Conservation (phyloP, 352 stramenopile genomes). For the Peronosclerospora sorghi region DNA sequence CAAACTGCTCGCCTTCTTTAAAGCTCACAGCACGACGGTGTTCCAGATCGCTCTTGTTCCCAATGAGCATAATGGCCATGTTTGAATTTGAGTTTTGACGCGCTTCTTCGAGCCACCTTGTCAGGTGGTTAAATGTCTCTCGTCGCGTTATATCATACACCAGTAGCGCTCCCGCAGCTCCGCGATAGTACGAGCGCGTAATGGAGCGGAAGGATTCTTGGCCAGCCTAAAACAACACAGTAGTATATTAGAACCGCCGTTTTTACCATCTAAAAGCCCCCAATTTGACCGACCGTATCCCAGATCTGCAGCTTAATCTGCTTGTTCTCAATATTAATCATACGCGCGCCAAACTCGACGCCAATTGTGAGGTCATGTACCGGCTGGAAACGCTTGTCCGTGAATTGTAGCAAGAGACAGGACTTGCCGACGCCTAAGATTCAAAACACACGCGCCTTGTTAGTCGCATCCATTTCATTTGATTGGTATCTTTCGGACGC, state of each 20-base stretch:
- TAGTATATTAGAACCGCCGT: conserved; percentile 16
- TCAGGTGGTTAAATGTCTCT: conserved; percentile 99
- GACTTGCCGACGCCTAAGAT: conserved; percentile 96
- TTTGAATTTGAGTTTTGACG: conserved; percentile 97
- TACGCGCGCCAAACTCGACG: conserved; percentile 98
- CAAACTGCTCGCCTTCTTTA: conserved; percentile 98
- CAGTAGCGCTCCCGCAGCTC: conserved; percentile 92
- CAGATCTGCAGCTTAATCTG: conserved; percentile 98
- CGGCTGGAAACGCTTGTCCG: conserved; percentile 99
- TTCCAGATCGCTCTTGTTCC: conserved; percentile 97
- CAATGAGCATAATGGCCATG: conserved; percentile 99
- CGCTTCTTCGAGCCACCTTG: conserved; percentile 96
- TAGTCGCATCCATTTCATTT: background rate
- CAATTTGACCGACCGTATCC: conserved; percentile 75
- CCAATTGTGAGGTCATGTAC: conserved; percentile 99
- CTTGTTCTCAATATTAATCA: conserved; percentile 98
- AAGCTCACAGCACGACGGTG: conserved; percentile 91
- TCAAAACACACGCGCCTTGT: background rate
- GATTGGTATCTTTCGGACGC: background rate
- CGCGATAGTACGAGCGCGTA: conserved; percentile 98
- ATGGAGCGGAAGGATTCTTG: conserved; percentile 99
- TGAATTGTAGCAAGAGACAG: conserved; percentile 99
- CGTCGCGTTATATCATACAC: conserved; percentile 98
- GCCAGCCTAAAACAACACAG: conserved; percentile 64
- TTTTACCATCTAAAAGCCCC: background rate